A percentile compares a stretch with the other conserved stretches of the same genome.
Evolutionary conservation across 2,329 filamentous ascomycete genomes (phyloP).

Genomic region (Chaetomium sp.): DNA sequence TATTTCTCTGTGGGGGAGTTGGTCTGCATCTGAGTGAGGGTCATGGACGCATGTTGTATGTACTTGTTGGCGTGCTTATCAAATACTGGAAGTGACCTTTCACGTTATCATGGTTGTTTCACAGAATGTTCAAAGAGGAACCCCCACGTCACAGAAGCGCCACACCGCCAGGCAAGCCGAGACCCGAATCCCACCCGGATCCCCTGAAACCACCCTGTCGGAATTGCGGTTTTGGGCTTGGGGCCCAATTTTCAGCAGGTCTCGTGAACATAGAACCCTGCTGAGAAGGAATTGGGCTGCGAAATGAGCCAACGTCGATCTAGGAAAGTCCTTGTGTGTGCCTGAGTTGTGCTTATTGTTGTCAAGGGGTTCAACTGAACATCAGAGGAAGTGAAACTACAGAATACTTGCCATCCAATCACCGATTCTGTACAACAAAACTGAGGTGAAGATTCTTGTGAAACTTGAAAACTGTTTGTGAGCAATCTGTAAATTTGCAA

Average conservation of each 20-base stretch:
- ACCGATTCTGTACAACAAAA: not conserved
- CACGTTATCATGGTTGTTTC: not conserved
- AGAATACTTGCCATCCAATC: not conserved
- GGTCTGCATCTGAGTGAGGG: not conserved
- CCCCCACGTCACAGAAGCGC: constrained; percentile 5
- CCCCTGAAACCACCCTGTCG: constrained; percentile 16
- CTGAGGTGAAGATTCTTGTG: not conserved
- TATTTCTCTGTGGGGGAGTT: not conserved
- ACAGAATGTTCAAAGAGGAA: not conserved
- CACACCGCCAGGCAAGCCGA: constrained; percentile 15
- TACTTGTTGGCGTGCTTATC: not conserved
- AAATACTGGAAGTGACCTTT: not conserved
- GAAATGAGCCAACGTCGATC: constrained; percentile 18
- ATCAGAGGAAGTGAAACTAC: not conserved
- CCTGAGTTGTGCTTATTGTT: not conserved
- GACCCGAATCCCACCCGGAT: constrained; percentile 8
- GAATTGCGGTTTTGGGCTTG: constrained; percentile 2
- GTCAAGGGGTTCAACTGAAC: not conserved
- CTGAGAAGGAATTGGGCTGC: not conserved
- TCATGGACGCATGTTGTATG: not conserved
- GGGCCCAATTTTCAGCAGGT: constrained; percentile 21
- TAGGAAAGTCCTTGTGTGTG: not conserved
- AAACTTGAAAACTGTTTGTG: constrained; percentile 4
- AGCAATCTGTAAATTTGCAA: not conserved
- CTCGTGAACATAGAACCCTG: constrained; percentile 20